These are phyloP conservation scores for Talaromyces liani DNA, from an alignment of 495 filamentous ascomycete species.

Conservation along the genomic window DNA sequence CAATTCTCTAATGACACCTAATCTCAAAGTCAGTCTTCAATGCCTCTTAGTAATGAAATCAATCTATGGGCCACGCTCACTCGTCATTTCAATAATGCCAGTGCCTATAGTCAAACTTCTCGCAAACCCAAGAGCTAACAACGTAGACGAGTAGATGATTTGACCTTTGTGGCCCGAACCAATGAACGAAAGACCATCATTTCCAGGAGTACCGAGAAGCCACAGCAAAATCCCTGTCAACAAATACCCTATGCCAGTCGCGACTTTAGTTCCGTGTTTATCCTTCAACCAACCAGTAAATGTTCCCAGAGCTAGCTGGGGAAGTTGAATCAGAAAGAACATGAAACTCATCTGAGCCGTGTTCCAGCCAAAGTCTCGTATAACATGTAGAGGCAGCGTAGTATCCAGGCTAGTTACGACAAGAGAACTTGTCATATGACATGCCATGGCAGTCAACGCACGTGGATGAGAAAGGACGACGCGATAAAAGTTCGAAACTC, in stretches of 20 bases:
- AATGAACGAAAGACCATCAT: constrained; percentile 14
- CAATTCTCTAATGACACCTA: constrained; percentile 22
- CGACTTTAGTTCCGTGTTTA: constrained; percentile 16
- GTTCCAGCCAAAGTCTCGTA: constrained; percentile 24
- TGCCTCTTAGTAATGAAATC: not conserved
- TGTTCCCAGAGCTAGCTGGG: constrained; percentile 18
- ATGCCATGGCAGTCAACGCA: constrained; percentile 17
- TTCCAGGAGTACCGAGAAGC: constrained; percentile 20
- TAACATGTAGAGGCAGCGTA: constrained; percentile 25
- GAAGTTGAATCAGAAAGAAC: constrained; percentile 22
- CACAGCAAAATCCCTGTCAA: constrained; percentile 15
- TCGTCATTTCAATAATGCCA: constrained; percentile 24
- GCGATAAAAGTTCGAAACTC: not conserved
- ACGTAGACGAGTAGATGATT: constrained; percentile 15
- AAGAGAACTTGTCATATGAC: constrained; percentile 15
- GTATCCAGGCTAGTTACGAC: constrained; percentile 23
- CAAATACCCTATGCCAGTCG: constrained; percentile 19
- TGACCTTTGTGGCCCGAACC: constrained; percentile 12
- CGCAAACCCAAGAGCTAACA: constrained; percentile 14
- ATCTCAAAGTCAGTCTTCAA: not conserved
- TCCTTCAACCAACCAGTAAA: constrained; percentile 23
- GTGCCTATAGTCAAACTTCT: constrained; percentile 20
- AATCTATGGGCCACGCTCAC: constrained; percentile 12
- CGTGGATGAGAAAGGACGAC: constrained; percentile 14
- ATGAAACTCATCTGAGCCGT: constrained; percentile 20